These are phyloP conservation scores for Onygenales sp. DNA, from an alignment of 2,329 filamentous ascomycete species.

Conservation along the genomic window DNA sequence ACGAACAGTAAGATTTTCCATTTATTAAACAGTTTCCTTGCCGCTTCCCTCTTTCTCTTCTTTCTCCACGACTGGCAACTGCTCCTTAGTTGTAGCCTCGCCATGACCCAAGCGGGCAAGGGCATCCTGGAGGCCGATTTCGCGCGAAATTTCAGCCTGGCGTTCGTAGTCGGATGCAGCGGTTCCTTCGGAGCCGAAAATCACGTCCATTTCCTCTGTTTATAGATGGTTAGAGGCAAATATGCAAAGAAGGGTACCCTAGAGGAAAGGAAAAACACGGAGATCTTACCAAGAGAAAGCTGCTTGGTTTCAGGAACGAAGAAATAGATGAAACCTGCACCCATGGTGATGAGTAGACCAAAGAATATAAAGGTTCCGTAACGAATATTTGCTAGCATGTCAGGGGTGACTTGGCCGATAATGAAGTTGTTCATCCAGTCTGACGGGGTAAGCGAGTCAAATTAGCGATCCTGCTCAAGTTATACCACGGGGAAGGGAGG, in stretches of 20 bases:
- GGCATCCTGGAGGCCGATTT: constrained; percentile 49
- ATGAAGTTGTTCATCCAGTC: constrained; percentile 49
- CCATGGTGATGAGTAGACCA: constrained; percentile 53
- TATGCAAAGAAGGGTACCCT: background rate
- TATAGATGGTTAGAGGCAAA: background rate
- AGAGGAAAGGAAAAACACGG: background rate
- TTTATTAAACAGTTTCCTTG: no score
- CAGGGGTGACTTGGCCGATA: constrained; percentile 60
- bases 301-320: constrained; percentile 45
- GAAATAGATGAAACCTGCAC: constrained; percentile 46
- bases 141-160: constrained; percentile 60
- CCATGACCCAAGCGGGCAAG: background rate
- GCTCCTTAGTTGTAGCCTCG: background rate
- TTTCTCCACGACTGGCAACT: no score
- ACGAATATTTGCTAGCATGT: constrained; percentile 54
- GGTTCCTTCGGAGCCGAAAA: constrained; percentile 58
- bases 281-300: constrained; percentile 25
- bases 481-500: no score
- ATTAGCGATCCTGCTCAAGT: no score
- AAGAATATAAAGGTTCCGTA: constrained; percentile 68
- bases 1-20: no score
- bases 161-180: constrained; percentile 58
- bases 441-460: background rate
- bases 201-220: constrained; percentile 49
- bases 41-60: no score